Base-by-base conservation (phyloP, 2,329 filamentous ascomycete species). In the Lasiodiplodia sp. region DNA sequence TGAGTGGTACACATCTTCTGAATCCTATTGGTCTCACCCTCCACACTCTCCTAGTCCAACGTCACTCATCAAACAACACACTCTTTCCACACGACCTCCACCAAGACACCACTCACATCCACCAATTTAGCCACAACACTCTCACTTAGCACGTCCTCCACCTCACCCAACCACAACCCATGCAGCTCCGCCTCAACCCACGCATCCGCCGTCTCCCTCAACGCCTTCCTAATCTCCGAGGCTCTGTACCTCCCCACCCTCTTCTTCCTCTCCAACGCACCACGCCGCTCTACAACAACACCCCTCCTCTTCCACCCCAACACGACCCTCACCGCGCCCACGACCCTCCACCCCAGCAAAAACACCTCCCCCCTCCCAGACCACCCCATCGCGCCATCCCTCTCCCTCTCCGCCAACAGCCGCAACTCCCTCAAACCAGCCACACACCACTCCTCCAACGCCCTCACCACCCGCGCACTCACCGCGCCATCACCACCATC, bases 301-400 rank as follows among this genome's bases (percentile, higher is more conserved):
- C 58, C 58, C 40, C 40, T 63, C 40, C 58, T 63, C 58, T 63
- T 63, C 58, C 58, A 63, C 58, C 12, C 40, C 58, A 63, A 16
- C 40, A 84, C 73, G 11, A 81, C 75, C n/a, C 82, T 80, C 10
- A 79, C 75, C 10, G 76, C 78, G 67, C 79, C 80, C 6, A 87
- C 68, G 0, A 86, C 75, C 23, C 79, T 74, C 70, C 85, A 73
- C 0, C 86, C 87, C 52, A 91, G 79, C 2, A 86, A 84, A 76
- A 94, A 95, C 0, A 90, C 87, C 37, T 89, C 87, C 0, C 89
- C 85, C 68, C 90, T 89, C 1, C 90, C 90, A 1, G 87, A 87
- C 89, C 91, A 94, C 7, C 93, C 92, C 40, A 96, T 80, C 10
- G 91, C 85, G 0, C 91, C 90, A 74, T 93, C 91, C 40, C 62